phyloP scores from a whole-genome alignment of 179 eudicot genomes.

The Spinacia oleracea region DNA sequence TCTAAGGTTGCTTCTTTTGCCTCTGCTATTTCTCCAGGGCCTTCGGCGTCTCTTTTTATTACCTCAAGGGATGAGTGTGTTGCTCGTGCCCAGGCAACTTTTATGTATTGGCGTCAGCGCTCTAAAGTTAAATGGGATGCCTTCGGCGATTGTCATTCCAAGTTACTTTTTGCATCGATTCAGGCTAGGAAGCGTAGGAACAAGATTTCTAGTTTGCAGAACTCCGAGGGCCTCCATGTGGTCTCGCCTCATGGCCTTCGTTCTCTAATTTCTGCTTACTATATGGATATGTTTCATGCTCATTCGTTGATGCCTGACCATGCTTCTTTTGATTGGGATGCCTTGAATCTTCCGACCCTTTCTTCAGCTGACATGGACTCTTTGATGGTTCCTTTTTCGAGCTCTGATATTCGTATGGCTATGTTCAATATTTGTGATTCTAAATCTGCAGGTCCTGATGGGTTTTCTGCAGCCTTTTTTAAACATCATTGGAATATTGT shows the following conservation, averaged over 20 bases:
- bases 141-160: not conserved
- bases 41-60: too few species aligned
- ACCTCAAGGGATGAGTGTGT: not conserved
- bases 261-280: not conserved
- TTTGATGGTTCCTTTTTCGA: not conserved
- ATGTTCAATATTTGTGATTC: not conserved
- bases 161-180: not conserved
- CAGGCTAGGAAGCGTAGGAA: not conserved
- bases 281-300: too few species aligned
- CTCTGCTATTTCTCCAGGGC: too few species aligned
- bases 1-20: too few species aligned
- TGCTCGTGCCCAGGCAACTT: not conserved
- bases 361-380: accelerated
- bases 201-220: not conserved
- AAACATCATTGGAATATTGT: not conserved
- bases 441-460: not conserved
- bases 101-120: not conserved
- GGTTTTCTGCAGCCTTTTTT: not conserved
- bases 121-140: not conserved
- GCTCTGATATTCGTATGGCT: not conserved
- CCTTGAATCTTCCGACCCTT: not conserved
- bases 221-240: not conserved
- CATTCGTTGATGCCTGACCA: not conserved
- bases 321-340: not conserved
- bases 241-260: not conserved